Percentiles rank a stretch among this genome's conserved stretches.
These are phyloP conservation scores for Serendipita sp. DNA, from an alignment of 768 basidiomycete species.

Conservation along the genomic window DNA sequence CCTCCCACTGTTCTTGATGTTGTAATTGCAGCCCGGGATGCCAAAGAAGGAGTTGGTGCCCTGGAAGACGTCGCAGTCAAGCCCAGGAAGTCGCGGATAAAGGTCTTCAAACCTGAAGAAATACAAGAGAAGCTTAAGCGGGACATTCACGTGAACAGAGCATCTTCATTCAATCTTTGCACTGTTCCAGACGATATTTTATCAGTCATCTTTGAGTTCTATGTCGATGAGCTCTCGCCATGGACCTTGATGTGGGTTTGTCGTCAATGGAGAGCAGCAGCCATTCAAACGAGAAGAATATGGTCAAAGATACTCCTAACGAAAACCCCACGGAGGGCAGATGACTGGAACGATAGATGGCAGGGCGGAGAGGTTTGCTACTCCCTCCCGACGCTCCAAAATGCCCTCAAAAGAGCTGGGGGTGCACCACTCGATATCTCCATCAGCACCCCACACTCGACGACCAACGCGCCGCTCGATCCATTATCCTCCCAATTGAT, in stretches of 20 bases:
- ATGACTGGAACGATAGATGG: background rate
- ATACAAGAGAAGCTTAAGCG: background rate
- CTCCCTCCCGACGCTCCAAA: background rate
- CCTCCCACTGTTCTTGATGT: too few relatives aligned
- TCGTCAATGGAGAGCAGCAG: background rate
- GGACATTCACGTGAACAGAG: background rate
- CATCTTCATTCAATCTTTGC: background rate
- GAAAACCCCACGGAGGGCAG: background rate
- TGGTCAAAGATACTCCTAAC: background rate
- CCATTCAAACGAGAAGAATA: background rate
- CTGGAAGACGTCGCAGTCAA: too few relatives aligned
- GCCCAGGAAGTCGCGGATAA: too few relatives aligned
- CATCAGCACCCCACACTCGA: background rate
- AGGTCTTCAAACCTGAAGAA: background rate
- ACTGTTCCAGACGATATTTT: background rate
- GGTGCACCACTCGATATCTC: background rate
- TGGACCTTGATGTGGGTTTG: background rate
- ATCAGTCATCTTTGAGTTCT: background rate
- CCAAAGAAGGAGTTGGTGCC: too few relatives aligned
- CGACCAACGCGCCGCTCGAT: background rate
- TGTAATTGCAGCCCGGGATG: too few relatives aligned
- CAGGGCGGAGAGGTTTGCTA: background rate
- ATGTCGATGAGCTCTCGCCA: background rate
- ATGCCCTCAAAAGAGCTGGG: background rate
- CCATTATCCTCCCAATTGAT: background rate